Percentiles rank a stretch among this genome's conserved stretches.
Conservation (phyloP, 805 yeast genomes). For the Lachancea quebecensis region DNA sequence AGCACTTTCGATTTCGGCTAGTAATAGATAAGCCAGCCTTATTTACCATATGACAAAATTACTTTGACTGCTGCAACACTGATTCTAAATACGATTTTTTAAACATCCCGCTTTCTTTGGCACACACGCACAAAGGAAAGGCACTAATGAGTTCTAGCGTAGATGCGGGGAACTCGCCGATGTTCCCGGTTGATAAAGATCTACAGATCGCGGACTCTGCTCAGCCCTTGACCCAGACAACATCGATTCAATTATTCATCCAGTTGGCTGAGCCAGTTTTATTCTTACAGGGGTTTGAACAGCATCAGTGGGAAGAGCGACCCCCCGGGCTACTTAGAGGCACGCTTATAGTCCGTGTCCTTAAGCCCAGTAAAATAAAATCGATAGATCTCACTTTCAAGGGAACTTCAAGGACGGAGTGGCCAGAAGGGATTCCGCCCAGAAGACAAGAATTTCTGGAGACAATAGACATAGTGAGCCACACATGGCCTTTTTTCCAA, state of each 20-base stretch:
- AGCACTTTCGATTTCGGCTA: too few relatives aligned
- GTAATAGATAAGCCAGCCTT: too few relatives aligned
- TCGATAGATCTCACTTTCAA: constrained; percentile 51
- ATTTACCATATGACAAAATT: too few relatives aligned
- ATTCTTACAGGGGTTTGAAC: constrained; percentile 75
- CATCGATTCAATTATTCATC: constrained; percentile 62
- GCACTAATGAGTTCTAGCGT: constrained; percentile 10
- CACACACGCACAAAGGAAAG: neutral
- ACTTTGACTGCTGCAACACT: neutral
- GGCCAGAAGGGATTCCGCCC: constrained; percentile 99
- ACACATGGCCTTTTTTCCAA: constrained; percentile 86
- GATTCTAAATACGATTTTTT: neutral
- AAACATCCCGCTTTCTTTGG: neutral
- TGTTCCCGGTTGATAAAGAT: constrained; percentile 47
- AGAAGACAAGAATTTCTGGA: constrained; percentile 64
- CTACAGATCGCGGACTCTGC: constrained; percentile 36
- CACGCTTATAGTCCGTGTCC: constrained; percentile 57
- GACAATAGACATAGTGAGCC: constrained; percentile 57
- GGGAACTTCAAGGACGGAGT: constrained; percentile 75
- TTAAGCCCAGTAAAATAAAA: constrained; percentile 68
- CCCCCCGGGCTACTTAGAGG: constrained; percentile 84
- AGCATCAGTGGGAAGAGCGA: constrained; percentile 51
- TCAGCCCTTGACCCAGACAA: constrained; percentile 51
- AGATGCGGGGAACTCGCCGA: constrained; percentile 34
- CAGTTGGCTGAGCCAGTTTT: constrained; percentile 74